Evolutionary conservation across 768 basidiomycete species (phyloP).

Genomic region (Trametes cinnabarina): DNA sequence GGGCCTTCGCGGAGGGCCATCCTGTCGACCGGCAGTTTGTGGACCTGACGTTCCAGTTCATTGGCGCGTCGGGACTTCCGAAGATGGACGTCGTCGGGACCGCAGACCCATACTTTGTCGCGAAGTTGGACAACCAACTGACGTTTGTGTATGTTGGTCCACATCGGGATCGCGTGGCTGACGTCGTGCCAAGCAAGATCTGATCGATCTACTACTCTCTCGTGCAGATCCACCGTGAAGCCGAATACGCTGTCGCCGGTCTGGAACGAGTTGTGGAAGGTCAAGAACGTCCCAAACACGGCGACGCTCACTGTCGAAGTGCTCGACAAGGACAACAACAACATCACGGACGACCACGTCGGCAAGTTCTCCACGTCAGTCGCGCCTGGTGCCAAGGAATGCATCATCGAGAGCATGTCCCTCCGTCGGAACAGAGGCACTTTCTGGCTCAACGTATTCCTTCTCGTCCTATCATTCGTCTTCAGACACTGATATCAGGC

Average conservation of each 20-base stretch:
- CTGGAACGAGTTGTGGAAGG: constrained; percentile 74
- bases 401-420: constrained; percentile 54
- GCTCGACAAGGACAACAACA: constrained; percentile 66
- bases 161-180: background rate
- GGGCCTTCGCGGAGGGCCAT: constrained; percentile 1
- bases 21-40: constrained; percentile 35
- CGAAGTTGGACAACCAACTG: constrained; percentile 61
- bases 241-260: constrained; percentile 55
- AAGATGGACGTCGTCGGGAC: constrained; percentile 64
- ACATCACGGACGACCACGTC: constrained; percentile 58
- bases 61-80: constrained; percentile 66
- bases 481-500: background rate
- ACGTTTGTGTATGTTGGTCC: constrained; percentile 49
- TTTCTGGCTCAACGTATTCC: constrained; percentile 69
- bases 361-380: constrained; percentile 60
- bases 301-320: constrained; percentile 60
- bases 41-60: constrained; percentile 66
- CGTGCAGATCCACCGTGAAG: constrained; percentile 62
- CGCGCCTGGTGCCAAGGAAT: constrained; percentile 58
- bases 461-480: no score
- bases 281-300: constrained; percentile 69
- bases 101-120: constrained; percentile 73
- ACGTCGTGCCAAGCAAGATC: background rate
- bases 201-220: background rate
- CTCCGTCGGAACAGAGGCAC: constrained; percentile 52